A percentile compares a stretch with the other conserved stretches of the same genome.
These are phyloP conservation scores for Cyberlindnera mississippiensis DNA, from an alignment of 805 yeast genomes.

Conservation along the genomic window DNA sequence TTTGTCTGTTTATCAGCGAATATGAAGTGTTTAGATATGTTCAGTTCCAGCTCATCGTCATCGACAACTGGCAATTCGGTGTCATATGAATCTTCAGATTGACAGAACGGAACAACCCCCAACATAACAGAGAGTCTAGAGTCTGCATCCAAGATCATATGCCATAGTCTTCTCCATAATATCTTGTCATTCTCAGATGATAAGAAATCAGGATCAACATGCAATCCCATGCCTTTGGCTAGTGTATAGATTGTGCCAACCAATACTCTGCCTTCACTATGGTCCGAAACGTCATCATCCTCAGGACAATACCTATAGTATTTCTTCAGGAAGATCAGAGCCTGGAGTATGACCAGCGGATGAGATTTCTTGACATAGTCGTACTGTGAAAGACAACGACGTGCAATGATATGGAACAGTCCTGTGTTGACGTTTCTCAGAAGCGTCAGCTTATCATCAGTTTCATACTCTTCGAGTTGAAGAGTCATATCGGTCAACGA, in stretches of 20 bases:
- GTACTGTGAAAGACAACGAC: constrained; percentile 47
- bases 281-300: constrained; percentile 52
- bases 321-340: constrained; percentile 44
- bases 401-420: constrained; percentile 7
- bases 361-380: constrained; percentile 43
- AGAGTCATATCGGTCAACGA: constrained; percentile 19
- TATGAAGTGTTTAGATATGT: constrained; percentile 31
- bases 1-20: constrained; percentile 30
- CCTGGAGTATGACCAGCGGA: constrained; percentile 45
- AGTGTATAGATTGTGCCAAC: constrained; percentile 48
- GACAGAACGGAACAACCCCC: constrained; percentile 19
- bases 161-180: constrained; percentile 27
- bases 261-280: constrained; percentile 44
- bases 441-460: neutral
- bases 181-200: constrained; percentile 8
- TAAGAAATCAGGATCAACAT: constrained; percentile 46
- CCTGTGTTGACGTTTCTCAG: constrained; percentile 6
- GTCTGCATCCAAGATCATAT: constrained; percentile 25
- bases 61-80: constrained; percentile 31
- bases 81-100: constrained; percentile 19
- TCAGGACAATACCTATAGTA: constrained; percentile 50
- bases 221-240: constrained; percentile 51
- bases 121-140: constrained; percentile 10
- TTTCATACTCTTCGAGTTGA: constrained; percentile 11
- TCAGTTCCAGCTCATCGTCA: constrained; percentile 33